A percentile compares a stretch with the other conserved stretches of the same genome.
Conservation (phyloP, 257 asterid genomes). For the Forsythia suspensa region DNA sequence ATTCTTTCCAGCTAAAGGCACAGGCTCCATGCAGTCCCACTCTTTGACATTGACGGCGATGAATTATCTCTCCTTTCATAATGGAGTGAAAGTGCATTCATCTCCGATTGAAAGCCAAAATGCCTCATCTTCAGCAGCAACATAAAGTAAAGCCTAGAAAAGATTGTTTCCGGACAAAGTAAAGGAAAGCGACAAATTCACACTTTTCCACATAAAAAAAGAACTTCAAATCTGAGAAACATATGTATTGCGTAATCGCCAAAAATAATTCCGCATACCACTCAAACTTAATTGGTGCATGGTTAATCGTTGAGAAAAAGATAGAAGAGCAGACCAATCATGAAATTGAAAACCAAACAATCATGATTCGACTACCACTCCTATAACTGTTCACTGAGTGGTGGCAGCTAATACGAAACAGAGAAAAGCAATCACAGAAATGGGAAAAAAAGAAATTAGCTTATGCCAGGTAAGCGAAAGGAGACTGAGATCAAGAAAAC, state of each 20-base stretch:
- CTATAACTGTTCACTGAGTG: too few relatives aligned
- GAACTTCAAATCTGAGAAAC: neutral
- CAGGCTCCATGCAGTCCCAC: conserved; percentile 55
- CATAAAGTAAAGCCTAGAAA: conserved; percentile 74
- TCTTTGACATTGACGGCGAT: conserved; percentile 33
- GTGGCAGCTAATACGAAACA: too few relatives aligned
- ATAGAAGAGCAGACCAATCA: too few relatives aligned
- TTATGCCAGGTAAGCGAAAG: neutral
- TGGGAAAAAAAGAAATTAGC: too few relatives aligned
- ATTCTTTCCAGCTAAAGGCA: conserved; percentile 81
- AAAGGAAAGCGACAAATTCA: neutral
- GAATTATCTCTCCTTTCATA: conserved; percentile 52
- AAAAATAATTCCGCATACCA: neutral
- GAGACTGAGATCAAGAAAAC: conserved; percentile 4
- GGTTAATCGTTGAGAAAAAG: neutral
- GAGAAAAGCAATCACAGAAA: too few relatives aligned
- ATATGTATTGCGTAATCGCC: neutral
- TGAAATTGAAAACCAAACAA: neutral
- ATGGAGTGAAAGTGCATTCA: conserved; percentile 55
- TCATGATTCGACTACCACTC: neutral
- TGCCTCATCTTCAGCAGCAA: conserved; percentile 87
- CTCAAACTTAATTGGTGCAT: neutral
- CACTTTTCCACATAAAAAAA: neutral
- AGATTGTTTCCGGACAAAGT: neutral
- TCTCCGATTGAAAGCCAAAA: conserved; percentile 71